A percentile compares a stretch with the other conserved stretches of the same genome.
Conservation (phyloP, 2,329 filamentous ascomycete species). For the Cytospora paraplurivora region DNA sequence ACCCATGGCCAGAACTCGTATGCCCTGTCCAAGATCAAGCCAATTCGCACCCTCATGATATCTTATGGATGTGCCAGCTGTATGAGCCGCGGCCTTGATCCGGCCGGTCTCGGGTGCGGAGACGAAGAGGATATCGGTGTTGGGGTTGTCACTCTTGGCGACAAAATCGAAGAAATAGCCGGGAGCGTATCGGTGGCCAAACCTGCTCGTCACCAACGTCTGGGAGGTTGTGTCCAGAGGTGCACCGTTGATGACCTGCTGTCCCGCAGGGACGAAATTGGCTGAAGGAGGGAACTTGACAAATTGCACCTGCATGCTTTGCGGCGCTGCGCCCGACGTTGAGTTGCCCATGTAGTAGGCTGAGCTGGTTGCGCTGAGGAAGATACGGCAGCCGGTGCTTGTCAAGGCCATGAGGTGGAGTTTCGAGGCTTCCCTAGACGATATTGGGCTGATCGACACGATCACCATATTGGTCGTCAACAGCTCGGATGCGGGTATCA, state of each 20-base stretch:
- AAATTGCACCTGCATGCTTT: conserved; percentile 97
- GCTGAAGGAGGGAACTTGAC: conserved; percentile 83
- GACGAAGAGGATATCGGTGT: conserved; percentile 73
- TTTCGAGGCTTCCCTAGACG: conserved; percentile 75
- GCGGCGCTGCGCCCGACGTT: conserved; percentile 68
- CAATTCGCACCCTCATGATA: conserved; percentile 82
- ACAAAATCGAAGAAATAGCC: conserved; percentile 92
- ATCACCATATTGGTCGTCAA: conserved; percentile 72
- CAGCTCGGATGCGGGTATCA: conserved; percentile 73
- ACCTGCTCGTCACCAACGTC: conserved; percentile 51
- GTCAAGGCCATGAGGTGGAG: conserved; percentile 90
- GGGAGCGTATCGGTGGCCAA: conserved; percentile 70
- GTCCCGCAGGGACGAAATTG: conserved; percentile 1
- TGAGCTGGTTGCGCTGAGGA: conserved; percentile 85
- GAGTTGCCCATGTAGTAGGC: conserved; percentile 65
- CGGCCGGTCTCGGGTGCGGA: conserved; percentile 85
- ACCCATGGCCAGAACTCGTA: conserved; percentile 77
- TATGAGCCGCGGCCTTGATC: conserved; percentile 64
- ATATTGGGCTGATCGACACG: conserved; percentile 83
- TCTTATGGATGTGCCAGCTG: conserved; percentile 45
- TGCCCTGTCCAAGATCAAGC: conserved; percentile 66
- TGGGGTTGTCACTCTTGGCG: conserved; percentile 53
- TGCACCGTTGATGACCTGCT: conserved; percentile 44
- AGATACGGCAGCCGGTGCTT: conserved; percentile 86
- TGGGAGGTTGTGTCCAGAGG: conserved; percentile 52